These are phyloP conservation scores for Microbotryum intermedium DNA, from an alignment of 1,284 basidiomycete genomes.

Conservation along the genomic window DNA sequence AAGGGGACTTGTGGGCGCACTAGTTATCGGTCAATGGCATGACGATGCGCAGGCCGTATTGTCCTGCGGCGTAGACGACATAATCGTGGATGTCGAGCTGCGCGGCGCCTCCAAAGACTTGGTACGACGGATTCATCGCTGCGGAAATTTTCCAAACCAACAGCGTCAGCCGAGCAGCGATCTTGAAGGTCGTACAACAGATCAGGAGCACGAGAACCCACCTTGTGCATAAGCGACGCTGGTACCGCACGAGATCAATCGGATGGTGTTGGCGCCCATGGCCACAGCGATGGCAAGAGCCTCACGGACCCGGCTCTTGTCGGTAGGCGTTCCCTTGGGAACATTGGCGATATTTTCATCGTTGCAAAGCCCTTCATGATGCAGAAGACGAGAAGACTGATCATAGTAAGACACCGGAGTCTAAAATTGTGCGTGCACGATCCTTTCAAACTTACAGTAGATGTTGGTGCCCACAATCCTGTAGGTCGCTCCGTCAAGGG, in stretches of 20 bases:
- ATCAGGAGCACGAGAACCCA: too few species aligned
- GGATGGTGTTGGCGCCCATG: constrained; percentile 22
- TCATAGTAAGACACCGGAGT: not conserved
- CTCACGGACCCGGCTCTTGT: constrained; percentile 22
- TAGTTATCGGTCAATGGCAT: constrained; percentile 17
- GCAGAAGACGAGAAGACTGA: constrained; percentile 3
- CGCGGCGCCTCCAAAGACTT: too few species aligned
- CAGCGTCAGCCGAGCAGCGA: too few species aligned
- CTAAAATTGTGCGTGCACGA: too few species aligned
- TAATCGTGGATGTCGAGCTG: constrained; percentile 8
- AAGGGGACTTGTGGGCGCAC: not conserved
- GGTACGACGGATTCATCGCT: too few species aligned
- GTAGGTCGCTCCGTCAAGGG: constrained; percentile 3
- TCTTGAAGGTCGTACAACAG: too few species aligned
- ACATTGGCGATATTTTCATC: constrained; percentile 12
- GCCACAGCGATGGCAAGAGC: constrained; percentile 23
- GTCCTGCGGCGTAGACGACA: constrained; percentile 19
- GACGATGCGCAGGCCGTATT: constrained; percentile 20
- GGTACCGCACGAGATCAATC: constrained; percentile 12
- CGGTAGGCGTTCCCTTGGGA: constrained; percentile 8
- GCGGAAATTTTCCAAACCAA: too few species aligned
- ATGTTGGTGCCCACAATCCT: constrained; percentile 21
- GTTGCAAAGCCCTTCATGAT: constrained; percentile 6
- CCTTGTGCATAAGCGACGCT: not conserved
- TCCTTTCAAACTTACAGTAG: not conserved